Percentiles rank a stretch among this genome's conserved stretches.
phyloP scores from a whole-genome alignment of 1,284 basidiomycete species.

The Pseudozyma thailandica region DNA sequence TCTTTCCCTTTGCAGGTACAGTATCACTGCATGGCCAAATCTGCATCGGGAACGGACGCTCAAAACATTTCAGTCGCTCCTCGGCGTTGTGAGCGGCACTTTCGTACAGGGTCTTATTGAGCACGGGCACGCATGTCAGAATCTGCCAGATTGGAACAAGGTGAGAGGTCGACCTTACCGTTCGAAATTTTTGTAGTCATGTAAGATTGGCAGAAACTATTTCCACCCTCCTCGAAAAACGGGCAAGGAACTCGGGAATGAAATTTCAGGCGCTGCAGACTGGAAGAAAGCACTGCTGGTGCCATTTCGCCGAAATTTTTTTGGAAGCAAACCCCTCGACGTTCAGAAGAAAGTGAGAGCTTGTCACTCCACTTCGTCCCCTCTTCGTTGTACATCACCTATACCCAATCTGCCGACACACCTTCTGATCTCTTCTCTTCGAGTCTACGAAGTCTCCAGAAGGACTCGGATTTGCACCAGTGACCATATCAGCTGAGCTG shows the following conservation, averaged over 20 bases:
- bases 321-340: conserved; percentile 1
- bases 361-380: conserved; percentile 1
- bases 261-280: neutral
- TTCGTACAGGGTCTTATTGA: no score
- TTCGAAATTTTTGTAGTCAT: neutral
- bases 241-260: conserved; percentile 14
- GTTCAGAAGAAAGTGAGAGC: neutral
- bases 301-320: conserved; percentile 15
- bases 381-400: neutral
- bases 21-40: no score
- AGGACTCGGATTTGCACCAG: no score
- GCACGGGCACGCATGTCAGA: no score
- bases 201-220: neutral
- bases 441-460: neutral
- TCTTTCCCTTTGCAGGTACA: no score
- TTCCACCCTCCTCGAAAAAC: neutral
- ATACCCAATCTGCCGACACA: neutral
- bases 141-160: no score
- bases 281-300: conserved; percentile 2
- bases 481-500: no score
- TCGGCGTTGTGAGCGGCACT: no score
- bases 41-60: no score
- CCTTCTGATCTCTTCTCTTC: neutral
- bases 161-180: no score
- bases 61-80: no score